Conservation (phyloP, 805 yeast species). For the Candida gorgasii region DNA sequence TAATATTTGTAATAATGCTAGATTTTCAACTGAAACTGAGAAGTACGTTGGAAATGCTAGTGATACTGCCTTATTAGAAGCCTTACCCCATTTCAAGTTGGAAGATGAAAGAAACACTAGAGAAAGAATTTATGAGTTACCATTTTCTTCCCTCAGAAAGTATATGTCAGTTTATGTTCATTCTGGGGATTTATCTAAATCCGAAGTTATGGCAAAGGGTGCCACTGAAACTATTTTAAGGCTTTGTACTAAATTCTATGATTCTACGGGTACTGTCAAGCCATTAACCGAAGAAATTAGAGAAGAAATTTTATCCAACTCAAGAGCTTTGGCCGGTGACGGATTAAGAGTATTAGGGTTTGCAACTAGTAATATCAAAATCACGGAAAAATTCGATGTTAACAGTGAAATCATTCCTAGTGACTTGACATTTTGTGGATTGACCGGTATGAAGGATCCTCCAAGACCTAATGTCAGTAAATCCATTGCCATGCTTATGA, state of each 20-base stretch:
- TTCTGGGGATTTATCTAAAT: conserved; percentile 55
- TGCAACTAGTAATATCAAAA: conserved; percentile 51
- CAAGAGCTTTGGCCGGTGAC: conserved; percentile 68
- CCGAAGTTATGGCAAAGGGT: conserved; percentile 78
- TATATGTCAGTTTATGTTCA: conserved; percentile 83
- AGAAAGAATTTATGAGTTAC: conserved; percentile 68
- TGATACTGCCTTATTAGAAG: conserved; percentile 86
- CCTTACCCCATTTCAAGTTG: conserved; percentile 65
- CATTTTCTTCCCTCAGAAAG: conserved; percentile 82
- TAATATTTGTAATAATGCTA: conserved; percentile 73
- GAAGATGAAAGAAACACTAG: conserved; percentile 66
- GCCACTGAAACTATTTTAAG: conserved; percentile 77
- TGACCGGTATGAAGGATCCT: conserved; percentile 96
- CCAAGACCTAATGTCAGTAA: conserved; percentile 85
- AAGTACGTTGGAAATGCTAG: conserved; percentile 89
- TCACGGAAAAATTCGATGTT: conserved; percentile 28
- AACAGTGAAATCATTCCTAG: conserved; percentile 44
- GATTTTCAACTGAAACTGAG: conserved; percentile 65
- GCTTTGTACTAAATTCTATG: conserved; percentile 59
- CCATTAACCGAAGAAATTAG: conserved; percentile 55
- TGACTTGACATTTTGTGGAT: conserved; percentile 75
- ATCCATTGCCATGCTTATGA: conserved; percentile 73
- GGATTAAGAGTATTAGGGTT: conserved; percentile 87
- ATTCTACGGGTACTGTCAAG: conserved; percentile 58
- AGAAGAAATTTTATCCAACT: conserved; percentile 52